phyloP scores from a whole-genome alignment of 2,329 filamentous ascomycete species.

The Elsinoe ampelina region DNA sequence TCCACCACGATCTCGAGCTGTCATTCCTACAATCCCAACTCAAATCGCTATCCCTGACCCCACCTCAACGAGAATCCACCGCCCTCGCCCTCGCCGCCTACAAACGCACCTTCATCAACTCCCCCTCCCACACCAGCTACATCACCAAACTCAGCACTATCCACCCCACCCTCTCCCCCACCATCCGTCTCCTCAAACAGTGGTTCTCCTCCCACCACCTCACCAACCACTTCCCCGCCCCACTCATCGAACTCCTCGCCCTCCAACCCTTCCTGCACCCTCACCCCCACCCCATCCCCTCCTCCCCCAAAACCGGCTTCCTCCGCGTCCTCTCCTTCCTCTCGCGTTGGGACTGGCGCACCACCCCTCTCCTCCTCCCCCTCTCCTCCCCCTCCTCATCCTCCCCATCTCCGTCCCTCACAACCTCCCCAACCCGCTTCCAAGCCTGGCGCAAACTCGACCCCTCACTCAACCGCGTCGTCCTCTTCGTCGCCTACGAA shows the following conservation, averaged over 20 bases:
- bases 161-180: constrained; percentile 67
- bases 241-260: constrained; percentile 76
- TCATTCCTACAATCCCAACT: constrained; percentile 68
- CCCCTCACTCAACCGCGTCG: constrained; percentile 73
- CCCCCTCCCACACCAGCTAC: constrained; percentile 72
- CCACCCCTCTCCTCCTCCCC: constrained; percentile 73
- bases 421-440: constrained; percentile 50
- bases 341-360: constrained; percentile 84
- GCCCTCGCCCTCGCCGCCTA: constrained; percentile 60
- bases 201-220: constrained; percentile 87
- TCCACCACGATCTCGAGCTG: constrained; percentile 82
- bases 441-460: constrained; percentile 82
- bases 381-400: constrained; percentile 50
- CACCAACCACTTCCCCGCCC: constrained; percentile 62
- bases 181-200: constrained; percentile 75
- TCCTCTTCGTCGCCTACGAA: constrained; percentile 72
- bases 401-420: constrained; percentile 53
- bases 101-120: constrained; percentile 60
- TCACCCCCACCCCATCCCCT: constrained; percentile 69
- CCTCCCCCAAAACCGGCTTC: constrained; percentile 70
- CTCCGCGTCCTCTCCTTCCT: constrained; percentile 71
- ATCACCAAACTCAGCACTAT: constrained; percentile 72
- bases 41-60: constrained; percentile 61
- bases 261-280: constrained; percentile 70
- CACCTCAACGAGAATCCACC: constrained; percentile 57